Evolutionary conservation across 768 basidiomycete species (phyloP).

Genomic region (Antrodiella citrinella): DNA sequence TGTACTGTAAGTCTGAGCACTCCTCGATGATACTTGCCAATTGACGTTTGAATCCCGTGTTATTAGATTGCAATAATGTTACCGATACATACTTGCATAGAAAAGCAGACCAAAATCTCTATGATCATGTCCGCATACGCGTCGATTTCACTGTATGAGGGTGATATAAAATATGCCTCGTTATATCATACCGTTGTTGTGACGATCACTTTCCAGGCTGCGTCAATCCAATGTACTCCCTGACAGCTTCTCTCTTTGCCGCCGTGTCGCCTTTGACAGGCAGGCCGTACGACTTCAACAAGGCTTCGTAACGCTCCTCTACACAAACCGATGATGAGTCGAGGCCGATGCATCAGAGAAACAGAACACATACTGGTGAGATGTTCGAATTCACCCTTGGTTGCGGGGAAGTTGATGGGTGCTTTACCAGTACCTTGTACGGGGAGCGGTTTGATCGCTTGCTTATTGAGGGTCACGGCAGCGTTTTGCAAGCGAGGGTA

Average conservation of each 20-base stretch:
- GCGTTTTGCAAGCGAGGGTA: conserved; percentile 30
- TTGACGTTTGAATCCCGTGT: too few relatives aligned
- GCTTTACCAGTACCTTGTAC: conserved; percentile 26
- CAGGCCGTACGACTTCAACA: conserved; percentile 27
- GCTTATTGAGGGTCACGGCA: conserved; percentile 25
- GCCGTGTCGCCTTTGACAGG: conserved; percentile 31
- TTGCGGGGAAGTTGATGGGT: conserved; percentile 27
- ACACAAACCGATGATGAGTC: not conserved
- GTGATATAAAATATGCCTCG: too few relatives aligned
- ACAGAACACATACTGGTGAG: conserved; percentile 30
- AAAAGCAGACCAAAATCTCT: too few relatives aligned
- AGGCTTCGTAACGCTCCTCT: conserved; percentile 35
- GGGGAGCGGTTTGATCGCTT: conserved; percentile 22
- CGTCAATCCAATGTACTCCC: conserved; percentile 29
- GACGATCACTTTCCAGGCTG: conserved; percentile 7
- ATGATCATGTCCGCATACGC: too few relatives aligned
- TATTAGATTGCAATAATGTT: too few relatives aligned
- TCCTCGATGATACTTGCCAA: too few relatives aligned
- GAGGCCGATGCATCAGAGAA: not conserved
- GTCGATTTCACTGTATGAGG: too few relatives aligned
- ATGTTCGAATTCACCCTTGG: conserved; percentile 37
- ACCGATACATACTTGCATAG: too few relatives aligned
- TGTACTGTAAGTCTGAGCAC: too few relatives aligned
- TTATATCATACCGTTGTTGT: too few relatives aligned
- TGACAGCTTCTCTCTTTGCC: conserved; percentile 31